Conservation (phyloP, 2,329 filamentous ascomycete genomes). For the Fusarium compactum region DNA sequence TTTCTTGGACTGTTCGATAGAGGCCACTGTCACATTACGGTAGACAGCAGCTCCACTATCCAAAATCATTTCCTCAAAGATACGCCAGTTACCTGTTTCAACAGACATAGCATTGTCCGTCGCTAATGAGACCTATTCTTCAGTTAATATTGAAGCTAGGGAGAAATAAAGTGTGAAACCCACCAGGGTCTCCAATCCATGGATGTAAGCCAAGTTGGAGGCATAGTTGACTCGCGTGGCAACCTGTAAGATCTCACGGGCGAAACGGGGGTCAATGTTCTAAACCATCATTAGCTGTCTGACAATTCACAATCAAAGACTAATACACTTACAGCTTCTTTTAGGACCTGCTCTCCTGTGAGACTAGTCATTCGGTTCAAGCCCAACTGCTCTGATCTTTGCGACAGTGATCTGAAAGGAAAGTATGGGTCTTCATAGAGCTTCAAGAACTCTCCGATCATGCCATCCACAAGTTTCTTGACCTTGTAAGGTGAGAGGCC, state of each 20-base stretch:
- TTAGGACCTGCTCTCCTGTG: conserved; percentile 80
- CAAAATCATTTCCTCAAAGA: conserved; percentile 86
- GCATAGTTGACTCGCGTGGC: conserved; percentile 95
- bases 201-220: conserved; percentile 86
- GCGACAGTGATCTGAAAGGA: conserved; percentile 82
- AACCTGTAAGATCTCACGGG: conserved; percentile 87
- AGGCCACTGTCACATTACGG: conserved; percentile 75
- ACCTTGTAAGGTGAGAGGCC: conserved; percentile 81
- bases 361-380: conserved; percentile 74
- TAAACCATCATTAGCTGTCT: conserved; percentile 45
- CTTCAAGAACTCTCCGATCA: conserved; percentile 78
- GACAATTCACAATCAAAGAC: too few species aligned
- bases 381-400: conserved; percentile 74
- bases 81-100: conserved; percentile 90
- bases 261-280: conserved; percentile 72
- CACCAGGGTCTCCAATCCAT: conserved; percentile 88
- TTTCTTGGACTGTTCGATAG: conserved; percentile 65
- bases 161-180: conserved; percentile 3
- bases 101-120: conserved; percentile 85
- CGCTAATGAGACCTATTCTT: conserved; percentile 80
- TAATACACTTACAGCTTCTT: conserved; percentile 63
- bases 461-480: conserved; percentile 76
- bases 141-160: conserved; percentile 6
- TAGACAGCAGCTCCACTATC: conserved; percentile 70
- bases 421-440: conserved; percentile 87